These are phyloP conservation scores for Vitis amurensis DNA, from an alignment of 164 flowering plant genomes.

Conservation along the genomic window DNA sequence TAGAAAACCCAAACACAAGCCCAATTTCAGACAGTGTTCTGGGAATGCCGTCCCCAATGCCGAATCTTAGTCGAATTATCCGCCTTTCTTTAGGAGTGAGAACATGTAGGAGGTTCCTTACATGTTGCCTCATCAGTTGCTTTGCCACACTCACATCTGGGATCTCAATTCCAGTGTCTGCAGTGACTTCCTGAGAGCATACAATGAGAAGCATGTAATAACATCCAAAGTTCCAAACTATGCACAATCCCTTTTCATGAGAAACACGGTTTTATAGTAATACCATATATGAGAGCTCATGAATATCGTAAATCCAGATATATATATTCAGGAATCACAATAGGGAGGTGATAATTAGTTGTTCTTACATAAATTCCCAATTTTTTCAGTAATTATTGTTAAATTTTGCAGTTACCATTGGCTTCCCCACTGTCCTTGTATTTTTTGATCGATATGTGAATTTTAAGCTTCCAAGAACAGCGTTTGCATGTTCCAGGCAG, in stretches of 20 bases:
- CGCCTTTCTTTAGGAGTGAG: constrained; percentile 69
- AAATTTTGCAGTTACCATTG: no score
- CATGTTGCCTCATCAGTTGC: constrained; percentile 77
- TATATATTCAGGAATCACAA: no score
- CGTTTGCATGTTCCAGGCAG: no score
- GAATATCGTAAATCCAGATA: no score
- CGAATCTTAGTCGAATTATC: constrained; percentile 69
- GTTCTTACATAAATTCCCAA: no score
- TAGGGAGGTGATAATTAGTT: no score
- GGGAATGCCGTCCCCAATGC: constrained; percentile 54
- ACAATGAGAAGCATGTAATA: neutral
- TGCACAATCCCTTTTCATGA: neutral
- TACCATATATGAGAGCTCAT: no score
- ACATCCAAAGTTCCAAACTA: neutral
- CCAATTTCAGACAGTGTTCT: constrained; percentile 67
- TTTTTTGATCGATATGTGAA: no score
- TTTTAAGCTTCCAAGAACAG: neutral
- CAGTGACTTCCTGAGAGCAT: constrained; percentile 70
- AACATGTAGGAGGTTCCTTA: constrained; percentile 52
- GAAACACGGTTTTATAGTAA: no score
- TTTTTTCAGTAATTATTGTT: no score
- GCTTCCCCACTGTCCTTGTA: no score
- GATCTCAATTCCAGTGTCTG: constrained; percentile 60
- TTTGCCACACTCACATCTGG: constrained; percentile 57
- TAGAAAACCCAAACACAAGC: constrained; percentile 50